Evolutionary conservation across 768 basidiomycete genomes (phyloP), one percentile per base, ranked within the genome.

Genomic region (Trametes meyenii): DNA sequence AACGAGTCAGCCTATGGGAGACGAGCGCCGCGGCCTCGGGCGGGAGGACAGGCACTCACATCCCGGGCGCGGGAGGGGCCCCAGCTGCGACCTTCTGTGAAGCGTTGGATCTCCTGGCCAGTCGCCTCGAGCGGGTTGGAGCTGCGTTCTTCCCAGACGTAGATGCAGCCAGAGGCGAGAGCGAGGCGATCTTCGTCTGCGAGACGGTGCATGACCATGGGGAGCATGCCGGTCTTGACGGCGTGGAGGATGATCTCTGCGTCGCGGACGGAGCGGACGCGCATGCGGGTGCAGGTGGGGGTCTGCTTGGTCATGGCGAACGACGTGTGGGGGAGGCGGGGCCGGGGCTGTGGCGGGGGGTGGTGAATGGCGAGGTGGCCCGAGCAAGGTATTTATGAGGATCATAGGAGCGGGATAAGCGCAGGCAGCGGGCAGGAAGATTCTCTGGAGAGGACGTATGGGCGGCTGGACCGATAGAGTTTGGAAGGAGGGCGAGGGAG

Each of bases 161-260:
- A 77, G 50, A 77, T 71, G 59, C 73, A 71, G 49, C 76, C 76
- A 2, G 75, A 64, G 16, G 68, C 64, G 38, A 77, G 64, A 0
- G 68, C 72, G 50, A 73, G 67, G 3, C 77, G 69, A 55, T 78
- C 78, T 29, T 76, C 77, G 60, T 75, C 72, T 58, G 74, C 75
- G 48, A 79, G 75, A 19, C 78, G 75, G 36, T 76, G 75, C 39
- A 60, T 63, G 57, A 77, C 71, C 71, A 79, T 77, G 40, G 74
- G 74, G 36, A 77, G 72, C 7, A 67, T 55, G 17, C 68, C 64
- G 33, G 69, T 56, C 14, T 65, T 56, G 45, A 78, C 78, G 45
- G 76, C 78, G 56, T 77, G 76, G 60, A 78, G 76, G 60, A 78
- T 68, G 63, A 75, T 68, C 59, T 76, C 72, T 0, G 77, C 77